Evolutionary conservation across 176 grass and related monocot genomes (phyloP), one percentile per base, ranked within the genome.

Genomic region (Alloteropsis semialata): DNA sequence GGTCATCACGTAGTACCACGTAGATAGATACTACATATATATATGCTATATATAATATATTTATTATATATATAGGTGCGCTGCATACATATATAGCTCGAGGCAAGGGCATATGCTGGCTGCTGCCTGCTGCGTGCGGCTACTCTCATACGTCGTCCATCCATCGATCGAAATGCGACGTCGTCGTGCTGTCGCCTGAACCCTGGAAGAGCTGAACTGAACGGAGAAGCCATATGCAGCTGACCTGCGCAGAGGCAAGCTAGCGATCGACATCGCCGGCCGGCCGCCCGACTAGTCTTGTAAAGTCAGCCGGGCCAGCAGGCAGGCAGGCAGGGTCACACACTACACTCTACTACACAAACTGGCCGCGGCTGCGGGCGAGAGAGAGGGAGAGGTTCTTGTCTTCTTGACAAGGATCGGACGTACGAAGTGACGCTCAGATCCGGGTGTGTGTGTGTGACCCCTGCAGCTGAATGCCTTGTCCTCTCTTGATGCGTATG

Each of bases 361-460:
- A 77, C 89, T 86, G 86, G 78, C 89, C 91, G 85, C 86, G 87
- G 89, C 28, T 79, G 69, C 75, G 82, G 65, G 85, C 62, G 58
- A n/a, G 48, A 44, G 19, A 73, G 17, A 42, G 39, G 44, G 53
- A 61, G 18, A 50, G 16, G n/a, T n/a, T n/a, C n/a, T 12, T 38
- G 54, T 32, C n/a, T n/a, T 14, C 5, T 58, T 8, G 25, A 19
- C 69, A 30, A 30, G 9, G 32, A 0, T n/a, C n/a, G n/a, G n/a
- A 44, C 56, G 42, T 17, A 55, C 32, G 65, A 69, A 38, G 53
- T 25, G 48, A 69, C 44, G 75, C 36, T 28, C 34, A n/a, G n/a
- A n/a, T n/a, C 19, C 32, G n/a, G n/a, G n/a, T 19, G 13, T 55
- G 54, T 29, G 43, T 5, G n/a, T 27, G 28, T 63, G 30, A 42